Evolutionary conservation across 2,329 filamentous ascomycete species (phyloP), one percentile per base, ranked within the genome.

Genomic region (Kalaharituber pfeilii): DNA sequence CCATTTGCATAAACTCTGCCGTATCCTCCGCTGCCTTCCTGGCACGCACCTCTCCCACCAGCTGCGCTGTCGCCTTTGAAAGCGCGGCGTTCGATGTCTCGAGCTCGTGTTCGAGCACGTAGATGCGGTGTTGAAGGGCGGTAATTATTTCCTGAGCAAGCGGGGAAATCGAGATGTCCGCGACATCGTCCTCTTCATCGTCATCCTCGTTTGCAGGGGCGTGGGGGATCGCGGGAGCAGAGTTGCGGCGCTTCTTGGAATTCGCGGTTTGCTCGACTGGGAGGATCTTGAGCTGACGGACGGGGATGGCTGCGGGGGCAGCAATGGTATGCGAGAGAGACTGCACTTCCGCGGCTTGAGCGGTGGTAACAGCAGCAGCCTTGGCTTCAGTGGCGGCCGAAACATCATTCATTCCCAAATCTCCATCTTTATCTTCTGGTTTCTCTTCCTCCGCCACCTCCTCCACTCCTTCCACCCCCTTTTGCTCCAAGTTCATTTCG

Each of bases 361-460:
- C 30, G 15, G 18, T 25, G 5, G 42, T 25, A 47, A 22, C 15
- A 39, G 20, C 13, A 13, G 33, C 13, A 2, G 6, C 42, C 4
- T 15, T 15, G 5, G 3, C 42, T 20, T 4, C n/a, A 22, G 22
- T 22, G 24, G 42, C 24, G 18, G 13, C 11, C 13, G 18, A 15
- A 22, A 13, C 42, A 5, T 25, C 42, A 25, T 15, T 22, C 42
- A 47, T 47, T 11, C 22, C 5, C 13, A 20, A 22, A 22, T 47
- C 42, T 25, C 22, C 42, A 22, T 22, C 42, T 13, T 25, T 18
- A 3, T 50, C 47, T 51, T 74, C 69, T n/a, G 88, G 74, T 53
- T 65, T 66, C 56, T 68, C 67, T 64, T 74, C 72, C 64, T 45
- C 77, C 36, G 73, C 3, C 26, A 9, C 50, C 25, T 52, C 50